Evolutionary conservation across 106 monocot genomes (phyloP), one percentile per base, ranked within the genome.

Genomic region (Phalaenopsis equestris): DNA sequence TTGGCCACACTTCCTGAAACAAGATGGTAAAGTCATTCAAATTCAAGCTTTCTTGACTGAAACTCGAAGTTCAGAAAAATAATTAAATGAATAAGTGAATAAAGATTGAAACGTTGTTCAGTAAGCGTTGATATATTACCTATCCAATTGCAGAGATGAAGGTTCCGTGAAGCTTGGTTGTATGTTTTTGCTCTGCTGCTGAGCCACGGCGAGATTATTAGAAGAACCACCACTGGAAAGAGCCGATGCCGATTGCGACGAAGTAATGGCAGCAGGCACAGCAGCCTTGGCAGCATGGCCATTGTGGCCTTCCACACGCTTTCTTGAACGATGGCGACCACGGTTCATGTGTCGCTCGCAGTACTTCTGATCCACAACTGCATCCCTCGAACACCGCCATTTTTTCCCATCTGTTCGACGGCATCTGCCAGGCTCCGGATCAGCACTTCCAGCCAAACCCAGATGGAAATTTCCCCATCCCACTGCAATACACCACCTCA

Each of bases 291-390:
- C 64, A 24, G 64, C 64, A 41, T 38, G 72, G 72, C 72, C 72
- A 39, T 9, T 15, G 16, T 72, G 72, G 72, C 41, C 39, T 91
- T 91, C 91, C 91, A 91, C 91, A 87, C 78, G 91, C 91, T 91
- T 91, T 91, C 91, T 91, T 91, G 91, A 91, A 91, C 91, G 91
- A 67, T 87, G 89, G 70, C 89, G 88, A 30, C 87, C 85, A 58
- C 91, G 52, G 67, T 89, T 84, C 85, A 89, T 73, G 56, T 91
- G 91, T 21, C 89, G 81, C 87, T 91, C 91, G 75, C 91, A 91
- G 89, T 91, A 91, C 85, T 87, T 91, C 77, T 83, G 85, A 67
- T 87, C 89, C 8, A 87, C 87, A 41, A 81, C 87, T 42, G 84
- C 91, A 23, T 91, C 91, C 48, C 82, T 87, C 43, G 91, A 83